A percentile compares a stretch with the other conserved stretches of the same genome.
Evolutionary conservation across 176 grass and related monocot genomes (phyloP).

Genomic region (Oryza glaberrima): DNA sequence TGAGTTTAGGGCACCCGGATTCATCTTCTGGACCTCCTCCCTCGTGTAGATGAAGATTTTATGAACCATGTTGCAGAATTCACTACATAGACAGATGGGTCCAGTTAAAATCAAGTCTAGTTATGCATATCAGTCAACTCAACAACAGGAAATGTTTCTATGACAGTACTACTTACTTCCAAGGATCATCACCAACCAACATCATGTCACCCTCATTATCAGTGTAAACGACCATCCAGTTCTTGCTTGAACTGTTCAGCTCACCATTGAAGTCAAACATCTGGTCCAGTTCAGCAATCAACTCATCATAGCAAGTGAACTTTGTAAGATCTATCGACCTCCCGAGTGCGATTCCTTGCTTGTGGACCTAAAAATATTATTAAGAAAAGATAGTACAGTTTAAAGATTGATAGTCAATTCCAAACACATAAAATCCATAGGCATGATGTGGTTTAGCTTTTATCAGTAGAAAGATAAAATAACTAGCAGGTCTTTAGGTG

Average conservation of each 20-base stretch:
- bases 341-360: constrained; percentile 89
- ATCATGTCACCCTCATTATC: constrained; percentile 94
- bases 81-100: constrained; percentile 46
- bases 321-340: constrained; percentile 86
- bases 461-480: constrained; percentile 29
- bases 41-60: constrained; percentile 89
- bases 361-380: constrained; percentile 73
- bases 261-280: constrained; percentile 94
- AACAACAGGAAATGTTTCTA: neutral
- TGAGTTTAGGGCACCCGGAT: constrained; percentile 59
- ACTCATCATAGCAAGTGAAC: constrained; percentile 68
- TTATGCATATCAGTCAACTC: neutral
- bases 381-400: neutral
- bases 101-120: neutral
- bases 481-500: neutral
- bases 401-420: neutral
- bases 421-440: neutral
- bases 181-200: constrained; percentile 94
- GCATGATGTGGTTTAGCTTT: neutral
- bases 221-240: constrained; percentile 86
- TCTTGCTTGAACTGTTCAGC: constrained; percentile 52
- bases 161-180: constrained; percentile 56
- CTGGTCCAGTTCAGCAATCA: constrained; percentile 70
- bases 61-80: constrained; percentile 84
- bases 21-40: constrained; percentile 86